phyloP scores from a whole-genome alignment of 192 early-diverging fungal species.

The Backusella parvicylindrica region DNA sequence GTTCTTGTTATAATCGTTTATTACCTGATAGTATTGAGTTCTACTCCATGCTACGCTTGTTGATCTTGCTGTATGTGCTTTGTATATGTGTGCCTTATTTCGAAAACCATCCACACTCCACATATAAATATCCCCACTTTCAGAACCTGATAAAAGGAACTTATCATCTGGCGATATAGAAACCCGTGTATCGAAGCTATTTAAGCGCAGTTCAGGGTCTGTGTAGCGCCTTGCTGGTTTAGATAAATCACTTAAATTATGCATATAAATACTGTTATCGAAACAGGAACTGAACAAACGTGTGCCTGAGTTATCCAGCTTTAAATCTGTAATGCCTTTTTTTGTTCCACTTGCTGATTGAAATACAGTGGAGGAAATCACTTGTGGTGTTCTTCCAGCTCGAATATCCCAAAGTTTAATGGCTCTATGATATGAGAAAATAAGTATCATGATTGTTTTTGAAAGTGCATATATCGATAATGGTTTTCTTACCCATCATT shows the following conservation, averaged over 20 bases:
- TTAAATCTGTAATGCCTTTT: constrained; percentile 61
- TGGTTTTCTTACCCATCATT: constrained; percentile 55
- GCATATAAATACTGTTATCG: constrained; percentile 72
- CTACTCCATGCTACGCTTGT: constrained; percentile 75
- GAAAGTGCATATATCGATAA: not conserved
- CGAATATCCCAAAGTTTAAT: constrained; percentile 86
- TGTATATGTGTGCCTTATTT: constrained; percentile 49
- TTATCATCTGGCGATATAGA: constrained; percentile 69
- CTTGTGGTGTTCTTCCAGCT: constrained; percentile 36
- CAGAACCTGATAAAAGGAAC: constrained; percentile 71
- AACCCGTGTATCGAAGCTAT: constrained; percentile 68
- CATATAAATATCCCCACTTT: constrained; percentile 57
- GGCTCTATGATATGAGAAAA: constrained; percentile 31
- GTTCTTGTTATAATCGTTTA: not conserved
- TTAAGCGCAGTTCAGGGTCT: constrained; percentile 52
- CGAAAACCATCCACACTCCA: constrained; percentile 61
- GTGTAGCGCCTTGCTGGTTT: constrained; percentile 50
- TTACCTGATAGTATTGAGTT: constrained; percentile 46
- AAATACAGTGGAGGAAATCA: constrained; percentile 37
- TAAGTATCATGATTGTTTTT: not conserved
- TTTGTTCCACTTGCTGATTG: constrained; percentile 25
- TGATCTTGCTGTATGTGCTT: constrained; percentile 65
- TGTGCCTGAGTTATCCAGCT: constrained; percentile 58
- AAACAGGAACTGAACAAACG: constrained; percentile 71
- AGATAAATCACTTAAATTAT: constrained; percentile 50